These are phyloP conservation scores for Boletellus dicymbophilus DNA, from an alignment of 1,284 basidiomycete genomes.

Conservation along the genomic window DNA sequence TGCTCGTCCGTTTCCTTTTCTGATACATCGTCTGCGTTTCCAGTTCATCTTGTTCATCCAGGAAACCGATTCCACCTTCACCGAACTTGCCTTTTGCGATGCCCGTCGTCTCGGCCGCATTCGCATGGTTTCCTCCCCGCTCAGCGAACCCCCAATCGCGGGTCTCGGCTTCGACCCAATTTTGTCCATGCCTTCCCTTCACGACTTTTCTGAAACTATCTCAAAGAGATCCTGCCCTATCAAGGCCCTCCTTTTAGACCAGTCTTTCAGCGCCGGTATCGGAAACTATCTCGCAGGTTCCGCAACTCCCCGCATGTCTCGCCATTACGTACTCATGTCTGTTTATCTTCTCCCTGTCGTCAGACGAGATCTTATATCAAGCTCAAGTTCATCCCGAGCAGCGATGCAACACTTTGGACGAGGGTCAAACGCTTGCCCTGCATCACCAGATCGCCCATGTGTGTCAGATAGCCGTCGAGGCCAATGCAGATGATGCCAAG, in stretches of 20 bases:
- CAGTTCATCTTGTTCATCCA: constrained; percentile 67
- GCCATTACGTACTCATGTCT: background rate
- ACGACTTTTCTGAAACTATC: constrained; percentile 33
- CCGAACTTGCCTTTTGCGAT: constrained; percentile 57
- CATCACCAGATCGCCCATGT: constrained; percentile 62
- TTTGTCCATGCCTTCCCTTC: constrained; percentile 66
- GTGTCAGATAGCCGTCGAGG: constrained; percentile 63
- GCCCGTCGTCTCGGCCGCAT: constrained; percentile 40
- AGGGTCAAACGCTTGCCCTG: constrained; percentile 52
- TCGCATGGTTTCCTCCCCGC: constrained; percentile 59
- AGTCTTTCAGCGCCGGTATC: constrained; percentile 79
- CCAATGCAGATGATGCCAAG: constrained; percentile 69
- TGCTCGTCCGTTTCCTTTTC: background rate
- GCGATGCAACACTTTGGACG: constrained; percentile 58
- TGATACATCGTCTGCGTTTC: background rate
- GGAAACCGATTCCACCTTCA: constrained; percentile 30
- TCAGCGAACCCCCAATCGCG: constrained; percentile 68
- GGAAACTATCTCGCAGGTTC: constrained; percentile 85
- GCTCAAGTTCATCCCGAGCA: constrained; percentile 77
- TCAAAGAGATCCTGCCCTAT: constrained; percentile 68
- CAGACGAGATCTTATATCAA: constrained; percentile 83
- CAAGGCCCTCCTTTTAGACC: constrained; percentile 81
- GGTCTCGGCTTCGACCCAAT: constrained; percentile 80
- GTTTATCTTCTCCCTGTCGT: background rate
- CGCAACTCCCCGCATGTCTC: background rate